A percentile compares a stretch with the other conserved stretches of the same genome.
Conservation (phyloP, 345 rosid species). For the Melaleuca quinquenervia region DNA sequence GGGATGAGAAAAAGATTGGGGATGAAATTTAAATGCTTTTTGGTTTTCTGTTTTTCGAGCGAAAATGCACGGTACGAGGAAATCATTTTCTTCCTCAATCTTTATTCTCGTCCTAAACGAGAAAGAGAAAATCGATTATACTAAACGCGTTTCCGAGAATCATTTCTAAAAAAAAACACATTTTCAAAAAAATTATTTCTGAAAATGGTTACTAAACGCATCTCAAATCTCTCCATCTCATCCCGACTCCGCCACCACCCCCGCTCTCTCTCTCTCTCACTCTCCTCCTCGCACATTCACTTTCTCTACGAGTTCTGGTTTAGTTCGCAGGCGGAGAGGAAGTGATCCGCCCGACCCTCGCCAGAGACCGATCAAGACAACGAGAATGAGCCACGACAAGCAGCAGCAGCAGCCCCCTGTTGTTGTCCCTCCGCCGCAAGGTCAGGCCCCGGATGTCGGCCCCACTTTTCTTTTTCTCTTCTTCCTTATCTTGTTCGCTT, state of each 20-base stretch:
- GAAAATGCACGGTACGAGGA: too few species aligned
- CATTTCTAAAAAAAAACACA: too few species aligned
- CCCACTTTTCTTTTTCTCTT: background rate
- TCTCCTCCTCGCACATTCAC: too few species aligned
- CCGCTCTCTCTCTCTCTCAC: background rate
- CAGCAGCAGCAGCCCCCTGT: conserved; percentile 87
- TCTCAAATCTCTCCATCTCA: background rate
- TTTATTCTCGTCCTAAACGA: too few species aligned
- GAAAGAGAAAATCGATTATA: too few species aligned
- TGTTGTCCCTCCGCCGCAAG: conserved; percentile 93
- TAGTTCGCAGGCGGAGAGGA: background rate
- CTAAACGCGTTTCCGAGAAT: too few species aligned
- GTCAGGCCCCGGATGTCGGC: conserved; percentile 5
- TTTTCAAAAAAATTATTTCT: too few species aligned
- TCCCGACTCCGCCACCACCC: background rate
- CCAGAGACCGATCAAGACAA: background rate
- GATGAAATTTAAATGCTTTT: too few species aligned
- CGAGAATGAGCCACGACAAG: conserved; percentile 69
- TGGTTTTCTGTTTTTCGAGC: too few species aligned
- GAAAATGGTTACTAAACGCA: too few species aligned
- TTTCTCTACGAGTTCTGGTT: background rate
- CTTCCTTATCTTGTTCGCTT: background rate
- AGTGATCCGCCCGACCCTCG: background rate
- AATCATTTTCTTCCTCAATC: too few species aligned
- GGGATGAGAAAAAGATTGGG: too few species aligned